phyloP scores from a whole-genome alignment of 176 grass and related monocot genomes.

The Aechmea fasciata region DNA sequence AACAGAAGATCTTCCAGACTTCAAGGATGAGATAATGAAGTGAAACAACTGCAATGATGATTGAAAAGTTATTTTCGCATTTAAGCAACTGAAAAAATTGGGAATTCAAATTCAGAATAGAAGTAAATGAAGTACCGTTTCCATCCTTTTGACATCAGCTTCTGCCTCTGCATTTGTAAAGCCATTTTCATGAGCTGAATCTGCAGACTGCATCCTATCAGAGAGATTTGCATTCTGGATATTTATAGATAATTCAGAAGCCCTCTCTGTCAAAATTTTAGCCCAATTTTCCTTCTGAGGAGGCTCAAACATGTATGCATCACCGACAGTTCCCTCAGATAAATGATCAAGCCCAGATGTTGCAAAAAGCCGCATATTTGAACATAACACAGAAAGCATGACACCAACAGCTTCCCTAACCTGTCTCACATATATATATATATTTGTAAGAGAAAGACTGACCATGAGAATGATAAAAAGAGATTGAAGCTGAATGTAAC shows the following conservation, averaged over 20 bases:
- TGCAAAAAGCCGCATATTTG: slow-evolving; percentile 65
- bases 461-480: too few relatives aligned
- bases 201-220: slow-evolving; percentile 28
- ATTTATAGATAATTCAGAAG: slow-evolving; percentile 59
- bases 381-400: slow-evolving; percentile 65
- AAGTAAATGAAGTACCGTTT: slow-evolving; percentile 52
- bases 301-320: slow-evolving; percentile 40
- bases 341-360: slow-evolving; percentile 14
- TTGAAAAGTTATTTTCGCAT: slow-evolving; percentile 19
- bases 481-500: too few relatives aligned
- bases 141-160: slow-evolving; percentile 61
- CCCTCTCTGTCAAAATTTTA: slow-evolving; percentile 55
- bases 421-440: slow-evolving; percentile 21
- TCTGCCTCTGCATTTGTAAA: slow-evolving; percentile 32
- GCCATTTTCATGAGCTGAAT: slow-evolving; percentile 31
- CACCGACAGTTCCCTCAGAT: slow-evolving; percentile 18
- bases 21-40: slow-evolving; percentile 80
- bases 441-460: not conserved
- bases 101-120: not conserved
- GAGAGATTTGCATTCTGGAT: slow-evolving; percentile 55
- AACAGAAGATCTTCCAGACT: slow-evolving; percentile 83
- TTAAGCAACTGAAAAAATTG: slow-evolving; percentile 15
- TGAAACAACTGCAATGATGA: slow-evolving; percentile 70
- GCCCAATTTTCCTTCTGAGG: slow-evolving; percentile 53
- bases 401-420: slow-evolving; percentile 97